phyloP scores from a whole-genome alignment of 78 protist genomes.

The Dictyostelium brefeldianum region DNA sequence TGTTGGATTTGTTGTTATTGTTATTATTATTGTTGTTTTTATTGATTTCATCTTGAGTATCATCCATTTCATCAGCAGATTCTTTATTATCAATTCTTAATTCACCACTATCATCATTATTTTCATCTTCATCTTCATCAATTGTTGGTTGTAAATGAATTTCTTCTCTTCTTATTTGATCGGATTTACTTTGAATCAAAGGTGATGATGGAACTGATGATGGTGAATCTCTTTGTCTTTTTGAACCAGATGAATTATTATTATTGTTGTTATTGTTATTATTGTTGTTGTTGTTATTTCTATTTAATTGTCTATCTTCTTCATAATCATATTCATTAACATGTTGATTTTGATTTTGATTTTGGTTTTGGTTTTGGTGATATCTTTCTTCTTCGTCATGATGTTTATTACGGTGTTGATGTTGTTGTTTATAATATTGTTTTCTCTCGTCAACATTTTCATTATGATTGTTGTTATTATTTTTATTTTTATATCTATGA shows the following conservation, averaged over 20 bases:
- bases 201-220: background rate
- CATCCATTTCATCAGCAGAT: background rate
- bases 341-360: slow-evolving; percentile 24
- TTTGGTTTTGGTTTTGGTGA: background rate
- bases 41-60: background rate
- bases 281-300: background rate
- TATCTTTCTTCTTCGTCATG: no score
- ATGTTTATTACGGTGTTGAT: no score
- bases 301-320: background rate
- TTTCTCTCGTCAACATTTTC: background rate
- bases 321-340: background rate
- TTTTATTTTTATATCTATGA: background rate
- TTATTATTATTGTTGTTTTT: background rate
- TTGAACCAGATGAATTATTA: background rate
- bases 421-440: slow-evolving; percentile 23
- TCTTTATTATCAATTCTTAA: slow-evolving; percentile 6
- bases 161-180: background rate
- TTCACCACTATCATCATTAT: background rate
- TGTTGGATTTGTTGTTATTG: background rate
- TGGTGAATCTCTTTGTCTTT: slow-evolving; percentile 19
- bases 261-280: background rate
- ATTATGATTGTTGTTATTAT: no score
- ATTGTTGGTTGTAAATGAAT: background rate
- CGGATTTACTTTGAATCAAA: no score
- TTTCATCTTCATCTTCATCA: background rate